Base-by-base conservation (phyloP, 306 rosid genomes). In the Bauhinia variegata region DNA sequence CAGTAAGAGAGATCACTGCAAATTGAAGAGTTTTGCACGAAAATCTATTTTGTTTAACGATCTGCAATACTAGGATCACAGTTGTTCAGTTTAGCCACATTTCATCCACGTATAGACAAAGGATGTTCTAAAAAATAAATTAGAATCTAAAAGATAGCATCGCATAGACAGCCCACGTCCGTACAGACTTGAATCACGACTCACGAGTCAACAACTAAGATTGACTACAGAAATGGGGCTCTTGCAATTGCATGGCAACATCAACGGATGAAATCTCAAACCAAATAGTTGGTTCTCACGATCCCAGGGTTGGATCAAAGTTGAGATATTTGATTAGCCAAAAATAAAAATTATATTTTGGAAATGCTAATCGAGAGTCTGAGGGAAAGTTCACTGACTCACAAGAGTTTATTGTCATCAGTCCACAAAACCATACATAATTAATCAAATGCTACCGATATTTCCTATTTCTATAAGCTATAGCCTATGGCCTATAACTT, bases 121-220 rank as follows among this genome's bases (percentile, higher is more conserved):
- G n/a, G 71, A 41, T 55, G 65, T 73, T 36, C 8, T 52, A 51
- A 73, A 63, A 44, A 59, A 63, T 16, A 47, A 34, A 73, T 54
- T 73, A 34, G 19, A 8, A 42, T 42, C 59, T 10, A 73, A 62
- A 54, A 63, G 65, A 34, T 73, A 44, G 42, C 36, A 63, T 68
- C 14, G 63, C 44, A 54, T 63, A 11, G 52, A 44, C 51, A 66
- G 51, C 42, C 60, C 71, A n/a, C n/a, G n/a, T n/a, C n/a, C n/a
- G n/a, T n/a, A n/a, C n/a, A n/a, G n/a, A n/a, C n/a, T n/a, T n/a
- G n/a, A n/a, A n/a, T n/a, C n/a, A n/a, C n/a, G n/a, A n/a, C n/a
- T n/a, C n/a, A n/a, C n/a, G n/a, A n/a, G n/a, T n/a, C n/a, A n/a
- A n/a, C n/a, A n/a, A n/a, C n/a, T n/a, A n/a, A n/a, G n/a, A n/a